These are phyloP conservation scores for Mortierella sp. DNA, from an alignment of 371 early-diverging fungal species.

Conservation along the genomic window DNA sequence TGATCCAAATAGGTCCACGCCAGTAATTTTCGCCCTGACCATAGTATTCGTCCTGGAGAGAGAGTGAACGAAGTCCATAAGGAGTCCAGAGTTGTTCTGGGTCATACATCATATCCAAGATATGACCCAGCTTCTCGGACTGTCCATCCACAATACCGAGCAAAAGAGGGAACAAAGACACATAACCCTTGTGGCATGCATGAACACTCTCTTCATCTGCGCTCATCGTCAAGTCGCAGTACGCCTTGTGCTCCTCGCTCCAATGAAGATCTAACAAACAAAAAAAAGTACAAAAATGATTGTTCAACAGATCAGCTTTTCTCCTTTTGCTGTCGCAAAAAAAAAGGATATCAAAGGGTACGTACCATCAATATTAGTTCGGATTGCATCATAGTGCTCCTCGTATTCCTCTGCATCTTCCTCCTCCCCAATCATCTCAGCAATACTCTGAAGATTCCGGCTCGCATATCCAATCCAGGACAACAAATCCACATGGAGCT, in stretches of 20 bases:
- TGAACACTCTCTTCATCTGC: constrained; percentile 64
- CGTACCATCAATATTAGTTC: constrained; percentile 60
- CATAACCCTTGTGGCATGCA: constrained; percentile 90
- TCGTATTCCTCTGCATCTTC: constrained; percentile 62
- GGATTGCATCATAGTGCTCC: constrained; percentile 63
- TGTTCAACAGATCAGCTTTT: too few relatives aligned
- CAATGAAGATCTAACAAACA: constrained; percentile 76
- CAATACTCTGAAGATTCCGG: constrained; percentile 74
- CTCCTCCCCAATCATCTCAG: constrained; percentile 65
- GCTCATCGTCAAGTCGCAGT: constrained; percentile 80
- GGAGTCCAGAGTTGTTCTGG: constrained; percentile 86
- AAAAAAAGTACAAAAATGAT: too few relatives aligned
- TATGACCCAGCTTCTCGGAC: constrained; percentile 73
- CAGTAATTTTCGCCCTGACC: constrained; percentile 93
- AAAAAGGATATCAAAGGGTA: constrained; percentile 13
- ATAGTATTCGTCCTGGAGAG: constrained; percentile 77
- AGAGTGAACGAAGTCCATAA: constrained; percentile 85
- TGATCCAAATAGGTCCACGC: constrained; percentile 97
- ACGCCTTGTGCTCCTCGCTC: constrained; percentile 76
- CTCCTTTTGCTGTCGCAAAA: too few relatives aligned
- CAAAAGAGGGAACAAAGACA: constrained; percentile 84
- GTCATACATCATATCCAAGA: constrained; percentile 80
- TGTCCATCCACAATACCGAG: constrained; percentile 80
- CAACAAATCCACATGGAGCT: constrained; percentile 91
- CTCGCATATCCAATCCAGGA: constrained; percentile 91